Percentiles rank a stretch among this genome's conserved stretches.
Conservation (phyloP, 495 filamentous ascomycete species). For the Amniculicola lignicola region DNA sequence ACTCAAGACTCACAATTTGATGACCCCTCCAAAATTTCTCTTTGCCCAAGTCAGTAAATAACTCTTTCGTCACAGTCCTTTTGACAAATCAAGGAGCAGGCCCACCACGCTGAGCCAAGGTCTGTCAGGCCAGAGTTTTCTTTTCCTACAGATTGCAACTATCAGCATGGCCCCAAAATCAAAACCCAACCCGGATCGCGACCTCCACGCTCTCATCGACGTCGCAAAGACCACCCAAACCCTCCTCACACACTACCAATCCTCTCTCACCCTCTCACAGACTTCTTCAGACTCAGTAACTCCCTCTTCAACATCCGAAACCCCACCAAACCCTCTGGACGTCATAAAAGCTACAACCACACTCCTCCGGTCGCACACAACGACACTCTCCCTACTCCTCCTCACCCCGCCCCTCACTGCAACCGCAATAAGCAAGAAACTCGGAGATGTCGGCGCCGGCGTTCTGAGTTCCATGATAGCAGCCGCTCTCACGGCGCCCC, state of each 20-base stretch:
- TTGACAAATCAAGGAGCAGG: too few relatives aligned
- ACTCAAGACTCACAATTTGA: too few relatives aligned
- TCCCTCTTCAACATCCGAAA: slow-evolving; percentile 38
- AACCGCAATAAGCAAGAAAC: slow-evolving; percentile 63
- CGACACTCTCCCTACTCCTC: slow-evolving; percentile 79
- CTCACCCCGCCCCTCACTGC: slow-evolving; percentile 82
- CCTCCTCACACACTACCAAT: slow-evolving; percentile 36
- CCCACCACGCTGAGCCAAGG: too few relatives aligned
- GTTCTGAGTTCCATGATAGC: slow-evolving; percentile 69
- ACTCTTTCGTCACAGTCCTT: too few relatives aligned
- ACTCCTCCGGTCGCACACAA: slow-evolving; percentile 74
- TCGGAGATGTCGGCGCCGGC: slow-evolving; percentile 62
- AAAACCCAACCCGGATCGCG: not conserved
- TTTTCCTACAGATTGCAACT: too few relatives aligned
- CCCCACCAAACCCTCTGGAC: slow-evolving; percentile 50
- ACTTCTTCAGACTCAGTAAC: slow-evolving; percentile 40
- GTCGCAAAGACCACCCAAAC: slow-evolving; percentile 37
- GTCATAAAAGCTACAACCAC: slow-evolving; percentile 63
- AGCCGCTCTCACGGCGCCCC: slow-evolving; percentile 49
- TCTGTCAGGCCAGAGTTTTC: too few relatives aligned
- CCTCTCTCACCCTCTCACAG: slow-evolving; percentile 33
- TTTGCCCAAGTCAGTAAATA: too few relatives aligned
- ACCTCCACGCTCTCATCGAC: slow-evolving; percentile 29
- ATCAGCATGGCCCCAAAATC: slow-evolving; percentile 8
- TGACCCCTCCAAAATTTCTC: too few relatives aligned